Evolutionary conservation across 1,284 basidiomycete species (phyloP).

Genomic region (Irpex rosettiformis): DNA sequence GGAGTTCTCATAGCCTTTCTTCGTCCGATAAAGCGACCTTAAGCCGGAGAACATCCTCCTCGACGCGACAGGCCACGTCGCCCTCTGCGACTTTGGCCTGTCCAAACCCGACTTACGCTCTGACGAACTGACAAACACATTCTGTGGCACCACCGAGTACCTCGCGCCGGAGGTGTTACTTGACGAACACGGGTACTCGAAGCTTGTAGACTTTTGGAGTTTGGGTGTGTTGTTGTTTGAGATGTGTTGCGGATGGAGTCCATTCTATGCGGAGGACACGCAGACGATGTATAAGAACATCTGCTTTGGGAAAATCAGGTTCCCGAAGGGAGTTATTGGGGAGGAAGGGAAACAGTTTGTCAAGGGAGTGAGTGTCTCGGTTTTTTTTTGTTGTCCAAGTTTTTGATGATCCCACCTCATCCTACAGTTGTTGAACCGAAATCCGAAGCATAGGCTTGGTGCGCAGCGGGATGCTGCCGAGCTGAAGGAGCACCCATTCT

Average conservation of each 20-base stretch:
- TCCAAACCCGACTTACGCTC: slow-evolving; percentile 94
- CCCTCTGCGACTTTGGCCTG: slow-evolving; percentile 95
- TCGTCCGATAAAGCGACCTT: too few species aligned
- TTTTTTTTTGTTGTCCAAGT: slow-evolving; percentile 16
- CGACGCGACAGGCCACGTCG: slow-evolving; percentile 95
- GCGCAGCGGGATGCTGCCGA: slow-evolving; percentile 90
- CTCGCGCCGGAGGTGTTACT: slow-evolving; percentile 98
- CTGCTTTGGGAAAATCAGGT: slow-evolving; percentile 98
- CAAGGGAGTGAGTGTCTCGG: slow-evolving; percentile 75
- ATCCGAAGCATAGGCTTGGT: slow-evolving; percentile 95
- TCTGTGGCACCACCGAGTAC: slow-evolving; percentile 97
- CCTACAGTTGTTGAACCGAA: slow-evolving; percentile 88
- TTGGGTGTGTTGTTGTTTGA: slow-evolving; percentile 90
- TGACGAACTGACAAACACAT: slow-evolving; percentile 96
- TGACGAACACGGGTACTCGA: slow-evolving; percentile 97
- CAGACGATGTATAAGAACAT: slow-evolving; percentile 99
- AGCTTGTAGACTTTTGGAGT: slow-evolving; percentile 99
- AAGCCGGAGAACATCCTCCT: slow-evolving; percentile 98
- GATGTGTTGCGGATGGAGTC: slow-evolving; percentile 99
- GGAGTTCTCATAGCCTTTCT: not conserved
- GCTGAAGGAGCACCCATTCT: slow-evolving; percentile 96
- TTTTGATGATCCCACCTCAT: slow-evolving; percentile 14
- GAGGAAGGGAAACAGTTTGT: slow-evolving; percentile 99
- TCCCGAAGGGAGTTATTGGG: slow-evolving; percentile 95
- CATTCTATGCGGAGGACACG: slow-evolving; percentile 99